Evolutionary conservation across 805 yeast species (phyloP).

Genomic region (Pichia deserticola): DNA sequence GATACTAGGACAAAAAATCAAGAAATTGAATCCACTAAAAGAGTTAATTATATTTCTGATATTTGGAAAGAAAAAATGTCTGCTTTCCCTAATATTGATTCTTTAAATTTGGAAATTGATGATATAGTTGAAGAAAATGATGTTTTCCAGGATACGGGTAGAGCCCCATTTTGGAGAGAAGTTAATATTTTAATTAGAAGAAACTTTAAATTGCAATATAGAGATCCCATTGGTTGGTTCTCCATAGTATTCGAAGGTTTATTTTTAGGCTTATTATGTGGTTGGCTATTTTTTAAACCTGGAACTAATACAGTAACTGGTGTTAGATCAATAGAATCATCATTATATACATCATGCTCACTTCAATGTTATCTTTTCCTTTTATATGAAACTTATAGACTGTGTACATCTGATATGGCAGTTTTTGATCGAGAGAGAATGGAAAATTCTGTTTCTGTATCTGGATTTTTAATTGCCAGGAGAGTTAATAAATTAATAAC

Average conservation of each 20-base stretch:
- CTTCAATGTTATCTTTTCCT: slow-evolving; percentile 49
- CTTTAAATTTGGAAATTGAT: not conserved
- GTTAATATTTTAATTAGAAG: slow-evolving; percentile 37
- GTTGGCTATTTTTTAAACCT: slow-evolving; percentile 73
- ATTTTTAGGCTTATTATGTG: slow-evolving; percentile 52
- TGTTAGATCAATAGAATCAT: slow-evolving; percentile 49
- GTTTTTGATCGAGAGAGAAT: slow-evolving; percentile 60
- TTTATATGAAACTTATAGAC: slow-evolving; percentile 51
- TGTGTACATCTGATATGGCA: slow-evolving; percentile 47
- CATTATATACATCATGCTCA: slow-evolving; percentile 46
- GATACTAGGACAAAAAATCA: slow-evolving; percentile 37
- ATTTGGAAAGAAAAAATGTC: slow-evolving; percentile 32
- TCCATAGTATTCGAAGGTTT: slow-evolving; percentile 36
- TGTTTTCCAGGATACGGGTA: slow-evolving; percentile 21
- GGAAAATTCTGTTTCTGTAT: slow-evolving; percentile 58
- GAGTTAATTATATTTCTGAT: slow-evolving; percentile 29
- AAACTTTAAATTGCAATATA: slow-evolving; percentile 35
- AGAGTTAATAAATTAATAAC: slow-evolving; percentile 55
- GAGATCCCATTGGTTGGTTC: slow-evolving; percentile 46
- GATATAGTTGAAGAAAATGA: slow-evolving; percentile 1
- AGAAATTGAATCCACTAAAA: slow-evolving; percentile 27
- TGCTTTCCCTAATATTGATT: not conserved
- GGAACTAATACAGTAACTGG: slow-evolving; percentile 49
- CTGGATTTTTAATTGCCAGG: slow-evolving; percentile 62
- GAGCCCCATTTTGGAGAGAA: slow-evolving; percentile 38